Base-by-base conservation (phyloP, 2,329 filamentous ascomycete genomes). In the Xylariaceae sp. region DNA sequence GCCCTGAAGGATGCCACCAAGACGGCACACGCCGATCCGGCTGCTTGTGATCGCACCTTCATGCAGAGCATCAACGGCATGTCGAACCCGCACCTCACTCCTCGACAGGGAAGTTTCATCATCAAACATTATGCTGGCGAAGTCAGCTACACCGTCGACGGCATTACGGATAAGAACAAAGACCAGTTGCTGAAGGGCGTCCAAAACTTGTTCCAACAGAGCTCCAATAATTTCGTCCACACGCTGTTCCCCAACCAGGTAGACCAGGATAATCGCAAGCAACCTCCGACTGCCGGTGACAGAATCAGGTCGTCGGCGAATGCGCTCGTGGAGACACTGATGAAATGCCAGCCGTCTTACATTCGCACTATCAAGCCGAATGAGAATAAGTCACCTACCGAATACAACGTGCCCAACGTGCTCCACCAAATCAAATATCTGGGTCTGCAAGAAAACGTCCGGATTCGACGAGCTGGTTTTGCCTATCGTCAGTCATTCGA, bases 121-220 rank as follows among this genome's bases (percentile, higher is more conserved):
- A 84, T 98, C 64, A 96, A 95, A 68, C 92, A 98, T 63, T 98
- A 98, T 57, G 92, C 92, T 37, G 92, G 92, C 61, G 92, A 98
- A 61, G 92, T 98, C 47, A 80, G 79, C 45, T 98, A 98, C 59
- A 85, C 84, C 2, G 82, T 96, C 3, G 86, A 94, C 36, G 92
- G 92, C 39, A 98, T 98, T 68, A 98, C 92, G 1, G 92, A 98
- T 60, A 98, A 98, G 73, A 98, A 96, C 70, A 98, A 96, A 70
- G 92, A 98, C 55, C 87, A 93, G 60, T 70, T 98, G 28, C 68
- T 96, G 38, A 98, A 98, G 67, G 92, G 94, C 48, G 68, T 98
- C 26, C 72, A 96, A 32, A 90, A 86, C 53, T 70, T 98, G 23
- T 83, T 94, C 52, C 80, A 82, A 41, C 77, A 78, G 46, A 95